Evolutionary conservation across 1,284 basidiomycete genomes (phyloP).

Genomic region (Cutaneotrichosporon sp.): DNA sequence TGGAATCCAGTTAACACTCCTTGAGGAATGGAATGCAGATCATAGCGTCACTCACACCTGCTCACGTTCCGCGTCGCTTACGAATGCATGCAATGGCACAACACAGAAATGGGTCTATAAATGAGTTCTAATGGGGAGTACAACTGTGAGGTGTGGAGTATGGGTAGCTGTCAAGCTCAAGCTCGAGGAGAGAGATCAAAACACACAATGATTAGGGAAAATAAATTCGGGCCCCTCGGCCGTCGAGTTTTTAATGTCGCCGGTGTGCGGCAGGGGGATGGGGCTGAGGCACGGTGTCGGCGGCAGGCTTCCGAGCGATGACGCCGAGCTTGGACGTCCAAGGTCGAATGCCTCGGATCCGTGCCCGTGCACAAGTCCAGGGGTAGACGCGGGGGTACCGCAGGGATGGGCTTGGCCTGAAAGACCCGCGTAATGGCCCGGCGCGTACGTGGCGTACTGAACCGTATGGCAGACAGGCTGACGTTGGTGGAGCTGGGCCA

Average conservation of each 20-base stretch:
- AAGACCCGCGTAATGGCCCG: neutral
- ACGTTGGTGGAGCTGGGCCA: neutral
- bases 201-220: neutral
- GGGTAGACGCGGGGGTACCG: constrained; percentile 6
- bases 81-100: neutral
- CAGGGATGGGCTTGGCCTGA: neutral
- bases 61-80: neutral
- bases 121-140: neutral
- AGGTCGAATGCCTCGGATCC: neutral
- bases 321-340: neutral
- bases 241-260: too few species aligned
- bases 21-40: neutral
- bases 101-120: neutral
- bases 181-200: too few species aligned
- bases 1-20: constrained; percentile 64
- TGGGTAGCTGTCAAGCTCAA: too few species aligned
- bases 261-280: neutral
- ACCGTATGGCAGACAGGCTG: neutral
- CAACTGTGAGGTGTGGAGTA: neutral
- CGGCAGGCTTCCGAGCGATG: neutral
- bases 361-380: constrained; percentile 1
- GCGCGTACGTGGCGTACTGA: neutral
- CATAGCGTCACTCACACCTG: neutral
- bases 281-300: neutral
- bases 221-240: neutral